These are phyloP conservation scores for Ceratocystis diversiconidia DNA, from an alignment of 2,329 filamentous ascomycete genomes.

Conservation along the genomic window DNA sequence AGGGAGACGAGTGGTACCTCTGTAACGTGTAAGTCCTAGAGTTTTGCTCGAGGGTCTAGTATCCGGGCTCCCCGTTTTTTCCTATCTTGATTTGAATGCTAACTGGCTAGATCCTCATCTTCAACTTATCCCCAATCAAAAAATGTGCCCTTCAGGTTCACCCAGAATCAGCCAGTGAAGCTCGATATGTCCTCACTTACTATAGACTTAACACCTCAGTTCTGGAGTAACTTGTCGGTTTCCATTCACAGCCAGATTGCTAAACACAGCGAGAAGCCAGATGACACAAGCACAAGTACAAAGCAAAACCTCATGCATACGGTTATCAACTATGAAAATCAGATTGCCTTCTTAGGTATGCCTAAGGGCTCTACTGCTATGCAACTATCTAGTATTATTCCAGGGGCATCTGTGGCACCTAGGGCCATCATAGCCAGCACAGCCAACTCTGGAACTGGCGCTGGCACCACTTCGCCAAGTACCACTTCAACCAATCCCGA, in stretches of 20 bases:
- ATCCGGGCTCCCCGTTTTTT: neutral
- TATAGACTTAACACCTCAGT: slow-evolving; percentile 33
- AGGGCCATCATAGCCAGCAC: neutral
- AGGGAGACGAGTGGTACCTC: slow-evolving; percentile 69
- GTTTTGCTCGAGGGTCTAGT: neutral
- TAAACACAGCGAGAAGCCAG: neutral
- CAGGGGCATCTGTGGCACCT: slow-evolving; percentile 19
- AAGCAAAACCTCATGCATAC: neutral
- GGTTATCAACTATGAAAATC: neutral
- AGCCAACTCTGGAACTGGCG: neutral
- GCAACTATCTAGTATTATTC: slow-evolving; percentile 34
- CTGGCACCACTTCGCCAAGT: neutral
- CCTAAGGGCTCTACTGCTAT: slow-evolving; percentile 24
- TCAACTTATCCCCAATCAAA: slow-evolving; percentile 2
- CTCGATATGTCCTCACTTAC: slow-evolving; percentile 33
- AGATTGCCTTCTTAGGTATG: slow-evolving; percentile 17
- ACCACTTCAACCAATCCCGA: neutral
- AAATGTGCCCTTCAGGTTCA: slow-evolving; percentile 7
- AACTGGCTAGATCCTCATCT: neutral
- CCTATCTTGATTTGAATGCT: neutral
- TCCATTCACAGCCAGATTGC: slow-evolving; percentile 25
- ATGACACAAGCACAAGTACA: neutral
- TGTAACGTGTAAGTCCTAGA: slow-evolving; percentile 42
- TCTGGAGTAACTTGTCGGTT: slow-evolving; percentile 39
- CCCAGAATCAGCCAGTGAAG: slow-evolving; percentile 8